Evolutionary conservation across 2,329 filamentous ascomycete genomes (phyloP).

Genomic region (Teratosphaeriaceae sp.): DNA sequence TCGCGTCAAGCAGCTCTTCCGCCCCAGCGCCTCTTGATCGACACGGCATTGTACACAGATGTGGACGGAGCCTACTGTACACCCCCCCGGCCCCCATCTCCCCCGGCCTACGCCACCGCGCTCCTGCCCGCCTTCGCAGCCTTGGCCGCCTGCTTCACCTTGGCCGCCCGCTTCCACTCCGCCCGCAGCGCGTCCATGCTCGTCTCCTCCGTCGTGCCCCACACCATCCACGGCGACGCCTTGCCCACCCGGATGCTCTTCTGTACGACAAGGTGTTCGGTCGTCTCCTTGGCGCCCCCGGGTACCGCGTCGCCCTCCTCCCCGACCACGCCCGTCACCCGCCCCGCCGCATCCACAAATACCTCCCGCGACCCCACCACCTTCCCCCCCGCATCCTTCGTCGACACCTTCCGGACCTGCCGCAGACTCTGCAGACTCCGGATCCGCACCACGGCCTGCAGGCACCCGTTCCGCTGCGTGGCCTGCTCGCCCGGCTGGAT

Average conservation of each 20-base stretch:
- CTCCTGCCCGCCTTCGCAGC: not conserved
- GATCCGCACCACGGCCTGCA: constrained; percentile 28
- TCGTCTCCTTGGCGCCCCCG: constrained; percentile 35
- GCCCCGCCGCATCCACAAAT: constrained; percentile 24
- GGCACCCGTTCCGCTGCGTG: constrained; percentile 19
- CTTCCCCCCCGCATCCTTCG: constrained; percentile 10
- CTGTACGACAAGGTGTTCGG: constrained; percentile 48
- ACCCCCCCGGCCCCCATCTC: not conserved
- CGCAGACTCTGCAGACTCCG: constrained; percentile 22
- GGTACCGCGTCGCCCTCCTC: constrained; percentile 24
- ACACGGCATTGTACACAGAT: not conserved
- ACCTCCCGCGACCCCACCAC: constrained; percentile 21
- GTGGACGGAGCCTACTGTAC: not conserved
- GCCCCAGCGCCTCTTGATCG: not conserved
- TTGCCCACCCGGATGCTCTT: constrained; percentile 36
- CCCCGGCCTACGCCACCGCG: not conserved
- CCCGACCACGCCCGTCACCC: constrained; percentile 23
- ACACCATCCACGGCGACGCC: constrained; percentile 43
- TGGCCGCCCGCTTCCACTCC: constrained; percentile 3
- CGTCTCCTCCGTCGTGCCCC: constrained; percentile 42
- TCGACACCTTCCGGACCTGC: constrained; percentile 16
- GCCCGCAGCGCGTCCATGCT: constrained; percentile 32
- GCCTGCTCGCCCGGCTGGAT: constrained; percentile 7
- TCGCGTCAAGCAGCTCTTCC: no score
- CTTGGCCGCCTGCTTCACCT: not conserved